A percentile compares a stretch with the other conserved stretches of the same genome.
phyloP scores from a whole-genome alignment of 1,139 yeast genomes.

The Debaryomycetaceae sp. region DNA sequence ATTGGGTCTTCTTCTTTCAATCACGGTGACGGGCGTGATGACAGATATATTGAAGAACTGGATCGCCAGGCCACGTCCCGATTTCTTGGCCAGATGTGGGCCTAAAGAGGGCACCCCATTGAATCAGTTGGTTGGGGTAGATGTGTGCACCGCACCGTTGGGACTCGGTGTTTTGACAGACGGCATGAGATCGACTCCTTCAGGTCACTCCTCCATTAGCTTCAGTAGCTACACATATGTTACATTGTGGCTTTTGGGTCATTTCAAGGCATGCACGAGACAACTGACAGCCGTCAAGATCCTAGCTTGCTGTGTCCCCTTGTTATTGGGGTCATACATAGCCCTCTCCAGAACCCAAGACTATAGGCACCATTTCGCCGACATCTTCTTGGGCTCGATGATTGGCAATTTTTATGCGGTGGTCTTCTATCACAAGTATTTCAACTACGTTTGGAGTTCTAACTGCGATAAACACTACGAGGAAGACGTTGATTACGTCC shows the following conservation, averaged over 20 bases:
- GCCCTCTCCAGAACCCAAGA: slow-evolving; percentile 41
- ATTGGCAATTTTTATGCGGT: slow-evolving; percentile 22
- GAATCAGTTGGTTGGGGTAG: slow-evolving; percentile 28
- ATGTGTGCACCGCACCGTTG: slow-evolving; percentile 41
- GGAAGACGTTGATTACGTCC: slow-evolving; percentile 8
- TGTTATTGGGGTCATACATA: slow-evolving; percentile 31
- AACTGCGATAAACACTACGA: slow-evolving; percentile 11
- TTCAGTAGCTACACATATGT: slow-evolving; percentile 38
- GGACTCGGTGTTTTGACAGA: slow-evolving; percentile 29
- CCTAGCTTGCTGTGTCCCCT: slow-evolving; percentile 19
- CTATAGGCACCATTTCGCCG: slow-evolving; percentile 44
- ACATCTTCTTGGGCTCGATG: slow-evolving; percentile 33
- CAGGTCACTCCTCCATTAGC: slow-evolving; percentile 45
- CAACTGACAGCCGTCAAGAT: slow-evolving; percentile 9
- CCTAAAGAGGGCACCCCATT: slow-evolving; percentile 28
- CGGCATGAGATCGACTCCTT: slow-evolving; percentile 47
- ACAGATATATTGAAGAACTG: slow-evolving; percentile 45
- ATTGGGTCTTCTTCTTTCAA: slow-evolving; percentile 22
- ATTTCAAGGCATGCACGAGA: slow-evolving; percentile 20
- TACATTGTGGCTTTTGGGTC: slow-evolving; percentile 41
- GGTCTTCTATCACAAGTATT: slow-evolving; percentile 41
- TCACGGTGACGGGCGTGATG: slow-evolving; percentile 17
- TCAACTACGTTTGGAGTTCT: slow-evolving; percentile 16
- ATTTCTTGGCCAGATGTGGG: slow-evolving; percentile 42
- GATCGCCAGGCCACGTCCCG: slow-evolving; percentile 49